Conservation (phyloP, 2,329 filamentous ascomycete genomes). For the Talaromyces sp. region DNA sequence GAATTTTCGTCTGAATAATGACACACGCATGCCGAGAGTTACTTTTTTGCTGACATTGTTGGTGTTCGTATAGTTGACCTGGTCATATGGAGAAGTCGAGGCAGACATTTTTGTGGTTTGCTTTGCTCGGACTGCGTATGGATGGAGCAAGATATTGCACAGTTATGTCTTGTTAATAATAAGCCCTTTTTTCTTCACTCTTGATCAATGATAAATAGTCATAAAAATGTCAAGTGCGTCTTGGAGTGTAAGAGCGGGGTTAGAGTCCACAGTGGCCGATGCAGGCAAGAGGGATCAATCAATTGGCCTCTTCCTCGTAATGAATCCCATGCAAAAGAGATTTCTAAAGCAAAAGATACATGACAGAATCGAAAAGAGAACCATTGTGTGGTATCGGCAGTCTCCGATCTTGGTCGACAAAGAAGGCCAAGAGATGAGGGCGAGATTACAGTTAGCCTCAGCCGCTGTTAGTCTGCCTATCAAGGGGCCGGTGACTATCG, state of each 20-base stretch:
- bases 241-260: background rate
- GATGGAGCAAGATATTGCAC: background rate
- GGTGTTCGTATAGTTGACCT: background rate
- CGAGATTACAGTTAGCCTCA: background rate
- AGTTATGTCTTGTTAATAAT: background rate
- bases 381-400: background rate
- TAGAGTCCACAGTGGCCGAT: no score
- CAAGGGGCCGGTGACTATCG: background rate
- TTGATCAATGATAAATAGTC: background rate
- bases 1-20: slow-evolving; percentile 21
- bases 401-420: background rate
- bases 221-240: background rate
- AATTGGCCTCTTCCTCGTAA: background rate
- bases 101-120: background rate
- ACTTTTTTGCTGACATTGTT: background rate
- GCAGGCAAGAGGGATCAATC: background rate
- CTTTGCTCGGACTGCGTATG: background rate
- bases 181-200: background rate
- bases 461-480: background rate
- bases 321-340: slow-evolving; percentile 1
- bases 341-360: slow-evolving; percentile 5
- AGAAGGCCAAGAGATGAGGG: background rate
- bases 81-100: background rate
- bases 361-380: slow-evolving; percentile 1
- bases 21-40: background rate